Evolutionary conservation across 441 rosid species (phyloP), one percentile per base, ranked within the genome.

Genomic region (Gossypium schwendimanii): DNA sequence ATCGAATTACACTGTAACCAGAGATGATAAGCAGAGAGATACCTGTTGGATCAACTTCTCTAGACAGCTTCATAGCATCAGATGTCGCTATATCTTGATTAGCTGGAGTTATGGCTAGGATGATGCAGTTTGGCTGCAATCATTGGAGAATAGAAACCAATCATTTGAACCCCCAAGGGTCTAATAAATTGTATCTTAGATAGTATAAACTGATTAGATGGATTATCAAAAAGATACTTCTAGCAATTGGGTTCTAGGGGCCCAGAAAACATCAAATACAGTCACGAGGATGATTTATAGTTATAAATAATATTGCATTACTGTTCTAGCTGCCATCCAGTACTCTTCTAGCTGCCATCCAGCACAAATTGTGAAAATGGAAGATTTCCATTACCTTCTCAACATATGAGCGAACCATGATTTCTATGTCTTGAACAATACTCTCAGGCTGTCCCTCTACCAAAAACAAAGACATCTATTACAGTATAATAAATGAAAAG

Each of bases 21-120:
- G 17, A 60, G 36, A 61, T 44, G 28, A 54, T 44, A 66, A 49
- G 62, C 39, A 74, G 58, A 63, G 45, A 74, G 53, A 31, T 75
- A 90, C 95, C 91, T 44, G 82, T 33, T 39, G 89, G 91, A 81
- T 90, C 96, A 59, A 88, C 96, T 81, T 90, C 91, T 78, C 89
- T 87, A 28, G 96, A 84, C 11, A 90, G 87, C 78, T 88, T 88
- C 72, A 88, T 85, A 73, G 93, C 93, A 90, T 90, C 96, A 54
- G 93, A 90, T 69, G 91, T 90, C 65, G 93, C 96, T 63, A 90
- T 85, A 84, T 90, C 93, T 86, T 90, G 93, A 85, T 90, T 90
- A 72, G 96, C 91, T 10, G 93, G 93, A 57, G 91, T 85, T 73
- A 88, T 86, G 50, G 96, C 96, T 76, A 90, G 77, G 77, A 94